phyloP scores from a whole-genome alignment of 129 eudicot species.

The Flaveria ramosissima region DNA sequence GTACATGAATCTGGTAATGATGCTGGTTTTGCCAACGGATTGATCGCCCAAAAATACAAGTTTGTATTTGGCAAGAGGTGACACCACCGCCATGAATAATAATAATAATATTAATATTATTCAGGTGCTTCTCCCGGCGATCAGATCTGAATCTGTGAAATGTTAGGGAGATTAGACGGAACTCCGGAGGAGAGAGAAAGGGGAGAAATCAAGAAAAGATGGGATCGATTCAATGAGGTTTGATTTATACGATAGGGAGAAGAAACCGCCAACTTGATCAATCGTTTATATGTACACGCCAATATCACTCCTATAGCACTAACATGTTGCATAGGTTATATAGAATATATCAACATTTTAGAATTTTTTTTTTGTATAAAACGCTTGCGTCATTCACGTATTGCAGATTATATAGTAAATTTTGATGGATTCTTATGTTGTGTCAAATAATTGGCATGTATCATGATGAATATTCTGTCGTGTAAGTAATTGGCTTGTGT shows the following conservation, averaged over 20 bases:
- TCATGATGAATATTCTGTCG: too few relatives aligned
- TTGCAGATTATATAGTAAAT: too few relatives aligned
- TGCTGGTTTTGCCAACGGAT: constrained; percentile 93
- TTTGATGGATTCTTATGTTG: too few relatives aligned
- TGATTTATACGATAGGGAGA: constrained; percentile 23
- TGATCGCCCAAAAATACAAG: constrained; percentile 89
- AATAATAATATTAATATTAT: neutral
- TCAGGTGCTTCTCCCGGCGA: constrained; percentile 13
- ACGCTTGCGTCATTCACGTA: too few relatives aligned
- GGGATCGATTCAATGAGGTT: constrained; percentile 32
- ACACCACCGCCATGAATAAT: constrained; percentile 37
- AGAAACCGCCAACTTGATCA: constrained; percentile 36
- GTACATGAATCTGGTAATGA: constrained; percentile 89
- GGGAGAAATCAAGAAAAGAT: constrained; percentile 14
- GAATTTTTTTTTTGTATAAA: too few relatives aligned
- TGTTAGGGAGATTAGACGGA: constrained; percentile 22
- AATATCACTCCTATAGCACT: too few relatives aligned
- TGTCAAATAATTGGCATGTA: too few relatives aligned
- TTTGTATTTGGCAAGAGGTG: constrained; percentile 71
- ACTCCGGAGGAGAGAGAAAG: constrained; percentile 31
- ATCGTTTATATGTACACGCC: neutral
- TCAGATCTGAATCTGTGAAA: constrained; percentile 42
- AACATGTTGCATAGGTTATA: too few relatives aligned
- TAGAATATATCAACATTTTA: too few relatives aligned
- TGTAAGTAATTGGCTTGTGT: too few relatives aligned